Conservation (phyloP, 345 rosid genomes). For the Ricinus communis region DNA sequence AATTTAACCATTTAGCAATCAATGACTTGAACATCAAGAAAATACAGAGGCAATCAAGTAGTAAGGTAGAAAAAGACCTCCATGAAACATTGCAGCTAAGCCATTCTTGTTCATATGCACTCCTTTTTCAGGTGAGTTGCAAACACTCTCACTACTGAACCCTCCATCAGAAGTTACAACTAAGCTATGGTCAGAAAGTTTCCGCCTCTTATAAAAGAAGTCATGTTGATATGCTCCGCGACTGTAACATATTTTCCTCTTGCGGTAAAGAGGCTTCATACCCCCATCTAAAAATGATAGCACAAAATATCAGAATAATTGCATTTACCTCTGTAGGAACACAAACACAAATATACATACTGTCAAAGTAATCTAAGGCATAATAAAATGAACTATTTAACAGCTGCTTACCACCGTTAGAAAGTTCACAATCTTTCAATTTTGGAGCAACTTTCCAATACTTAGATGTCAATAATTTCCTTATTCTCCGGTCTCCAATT, state of each 20-base stretch:
- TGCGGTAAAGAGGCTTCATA: constrained; percentile 49
- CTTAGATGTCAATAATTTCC: constrained; percentile 58
- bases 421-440: constrained; percentile 52
- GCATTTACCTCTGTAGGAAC: neutral
- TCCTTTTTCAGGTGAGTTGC: constrained; percentile 63
- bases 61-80: constrained; percentile 40
- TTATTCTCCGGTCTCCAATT: constrained; percentile 55
- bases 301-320: constrained; percentile 12
- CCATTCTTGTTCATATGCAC: constrained; percentile 34
- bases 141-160: constrained; percentile 80
- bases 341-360: neutral
- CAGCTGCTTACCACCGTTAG: constrained; percentile 56
- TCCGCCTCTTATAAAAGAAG: constrained; percentile 61
- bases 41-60: constrained; percentile 2
- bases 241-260: constrained; percentile 52
- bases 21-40: constrained; percentile 9
- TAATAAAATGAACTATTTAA: constrained; percentile 8
- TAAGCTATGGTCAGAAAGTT: constrained; percentile 49
- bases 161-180: constrained; percentile 66
- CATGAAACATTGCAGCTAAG: constrained; percentile 28
- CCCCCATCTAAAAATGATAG: constrained; percentile 48
- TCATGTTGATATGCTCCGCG: constrained; percentile 47
- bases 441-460: constrained; percentile 68
- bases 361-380: neutral
- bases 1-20: constrained; percentile 26